Conservation (phyloP, 495 filamentous ascomycete species). For the Penicillium coffeae region DNA sequence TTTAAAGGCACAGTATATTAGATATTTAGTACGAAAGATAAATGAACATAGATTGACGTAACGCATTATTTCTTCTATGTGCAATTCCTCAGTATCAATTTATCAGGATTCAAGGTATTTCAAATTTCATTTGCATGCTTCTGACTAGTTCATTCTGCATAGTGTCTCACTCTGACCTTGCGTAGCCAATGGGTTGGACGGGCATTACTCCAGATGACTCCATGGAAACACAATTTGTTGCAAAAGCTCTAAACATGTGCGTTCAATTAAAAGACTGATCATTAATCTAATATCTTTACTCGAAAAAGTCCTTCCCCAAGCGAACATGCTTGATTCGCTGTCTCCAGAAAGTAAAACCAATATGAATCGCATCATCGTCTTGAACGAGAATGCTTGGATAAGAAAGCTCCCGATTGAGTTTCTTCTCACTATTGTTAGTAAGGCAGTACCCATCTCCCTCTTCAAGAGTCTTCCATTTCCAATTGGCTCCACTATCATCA, state of each 20-base stretch:
- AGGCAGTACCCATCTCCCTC: slow-evolving; percentile 24
- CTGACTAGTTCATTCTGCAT: no score
- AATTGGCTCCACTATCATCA: slow-evolving; percentile 16
- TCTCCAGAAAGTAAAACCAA: slow-evolving; percentile 25
- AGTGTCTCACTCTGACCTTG: no score
- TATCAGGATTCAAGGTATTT: no score
- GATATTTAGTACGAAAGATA: no score
- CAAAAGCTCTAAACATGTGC: no score
- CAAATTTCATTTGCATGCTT: no score
- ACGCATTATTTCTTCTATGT: no score
- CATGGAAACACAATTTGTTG: no score
- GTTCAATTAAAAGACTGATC: not conserved
- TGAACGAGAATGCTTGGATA: slow-evolving; percentile 21
- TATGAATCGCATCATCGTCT: slow-evolving; percentile 12
- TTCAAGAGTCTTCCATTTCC: slow-evolving; percentile 18
- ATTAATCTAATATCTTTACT: not conserved
- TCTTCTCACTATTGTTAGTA: slow-evolving; percentile 24
- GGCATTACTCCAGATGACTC: no score
- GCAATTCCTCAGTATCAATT: no score
- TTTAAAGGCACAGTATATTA: not conserved
- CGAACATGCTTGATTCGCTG: slow-evolving; percentile 23
- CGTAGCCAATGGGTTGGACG: no score
- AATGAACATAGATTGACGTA: no score
- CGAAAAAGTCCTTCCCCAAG: slow-evolving; percentile 19
- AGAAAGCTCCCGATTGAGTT: slow-evolving; percentile 22